These are phyloP conservation scores for Teunomyces cretensis DNA, from an alignment of 805 yeast genomes.

Conservation along the genomic window DNA sequence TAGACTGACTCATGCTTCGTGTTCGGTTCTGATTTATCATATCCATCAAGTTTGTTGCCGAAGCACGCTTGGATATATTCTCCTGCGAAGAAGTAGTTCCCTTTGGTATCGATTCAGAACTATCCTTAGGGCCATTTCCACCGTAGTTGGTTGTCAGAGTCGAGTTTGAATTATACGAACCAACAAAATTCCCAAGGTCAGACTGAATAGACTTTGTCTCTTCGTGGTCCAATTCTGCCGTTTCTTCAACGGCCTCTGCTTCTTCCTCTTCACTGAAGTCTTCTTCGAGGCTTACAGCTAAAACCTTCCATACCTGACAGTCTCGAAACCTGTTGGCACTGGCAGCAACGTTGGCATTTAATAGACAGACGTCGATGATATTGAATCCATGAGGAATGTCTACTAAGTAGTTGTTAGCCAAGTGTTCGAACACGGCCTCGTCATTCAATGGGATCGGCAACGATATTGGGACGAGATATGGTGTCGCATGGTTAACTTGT, in stretches of 20 bases:
- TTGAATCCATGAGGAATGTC: conserved; percentile 49
- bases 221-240: conserved; percentile 8
- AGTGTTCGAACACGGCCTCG: conserved; percentile 42
- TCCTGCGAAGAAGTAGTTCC: conserved; percentile 7
- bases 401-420: conserved; percentile 50
- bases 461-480: conserved; percentile 41
- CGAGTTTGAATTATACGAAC: conserved; percentile 42
- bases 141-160: conserved; percentile 42
- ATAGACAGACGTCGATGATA: conserved; percentile 53
- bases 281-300: conserved; percentile 48
- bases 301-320: conserved; percentile 61
- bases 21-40: conserved; percentile 21
- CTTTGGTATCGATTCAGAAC: neutral
- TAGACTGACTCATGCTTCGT: conserved; percentile 14
- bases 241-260: neutral
- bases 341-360: conserved; percentile 58
- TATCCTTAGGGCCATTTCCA: neutral
- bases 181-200: conserved; percentile 40
- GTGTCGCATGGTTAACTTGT: conserved; percentile 23
- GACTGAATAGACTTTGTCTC: conserved; percentile 32
- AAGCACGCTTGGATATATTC: conserved; percentile 14
- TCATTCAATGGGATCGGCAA: conserved; percentile 46
- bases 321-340: conserved; percentile 52
- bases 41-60: conserved; percentile 21
- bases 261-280: conserved; percentile 14